Evolutionary conservation across 371 early-diverging fungal species (phyloP).

Genomic region (Choanephora cucurbitarum): DNA sequence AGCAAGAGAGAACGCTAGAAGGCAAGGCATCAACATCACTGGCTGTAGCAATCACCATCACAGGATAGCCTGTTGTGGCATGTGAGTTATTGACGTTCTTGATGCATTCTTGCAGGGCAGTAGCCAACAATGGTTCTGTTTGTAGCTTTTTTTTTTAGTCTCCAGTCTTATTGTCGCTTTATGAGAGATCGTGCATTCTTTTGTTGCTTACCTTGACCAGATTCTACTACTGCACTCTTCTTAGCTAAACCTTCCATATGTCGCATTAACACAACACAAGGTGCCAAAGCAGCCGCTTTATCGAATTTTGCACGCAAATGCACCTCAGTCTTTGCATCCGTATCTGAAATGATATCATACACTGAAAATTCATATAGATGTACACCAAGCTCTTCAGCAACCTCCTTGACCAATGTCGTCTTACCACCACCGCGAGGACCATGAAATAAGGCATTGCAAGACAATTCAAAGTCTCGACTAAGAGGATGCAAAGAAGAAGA

Average conservation of each 20-base stretch:
- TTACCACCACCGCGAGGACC: conserved; percentile 91
- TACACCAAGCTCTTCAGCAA: conserved; percentile 73
- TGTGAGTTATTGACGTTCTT: conserved; percentile 55
- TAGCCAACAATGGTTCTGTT: conserved; percentile 63
- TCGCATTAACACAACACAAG: conserved; percentile 78
- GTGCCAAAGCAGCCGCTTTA: conserved; percentile 75
- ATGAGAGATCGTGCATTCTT: neutral
- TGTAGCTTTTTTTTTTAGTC: too few species aligned
- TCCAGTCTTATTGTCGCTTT: too few species aligned
- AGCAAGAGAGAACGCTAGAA: conserved; percentile 68
- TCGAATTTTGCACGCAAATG: conserved; percentile 75
- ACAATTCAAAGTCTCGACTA: conserved; percentile 65
- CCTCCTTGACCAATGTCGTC: conserved; percentile 61
- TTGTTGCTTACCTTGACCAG: conserved; percentile 59
- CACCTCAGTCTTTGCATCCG: conserved; percentile 78
- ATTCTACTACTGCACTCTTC: conserved; percentile 66
- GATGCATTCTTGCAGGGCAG: conserved; percentile 70
- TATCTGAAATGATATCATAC: conserved; percentile 78
- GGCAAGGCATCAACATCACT: conserved; percentile 77
- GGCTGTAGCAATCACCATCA: conserved; percentile 80
- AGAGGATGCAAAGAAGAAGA: conserved; percentile 77
- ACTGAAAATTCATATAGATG: conserved; percentile 75
- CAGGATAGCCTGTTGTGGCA: conserved; percentile 64
- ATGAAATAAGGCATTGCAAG: conserved; percentile 75
- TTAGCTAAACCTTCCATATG: conserved; percentile 80